Evolutionary conservation across 805 yeast genomes (phyloP).

Genomic region (Candida coquimbonensis): DNA sequence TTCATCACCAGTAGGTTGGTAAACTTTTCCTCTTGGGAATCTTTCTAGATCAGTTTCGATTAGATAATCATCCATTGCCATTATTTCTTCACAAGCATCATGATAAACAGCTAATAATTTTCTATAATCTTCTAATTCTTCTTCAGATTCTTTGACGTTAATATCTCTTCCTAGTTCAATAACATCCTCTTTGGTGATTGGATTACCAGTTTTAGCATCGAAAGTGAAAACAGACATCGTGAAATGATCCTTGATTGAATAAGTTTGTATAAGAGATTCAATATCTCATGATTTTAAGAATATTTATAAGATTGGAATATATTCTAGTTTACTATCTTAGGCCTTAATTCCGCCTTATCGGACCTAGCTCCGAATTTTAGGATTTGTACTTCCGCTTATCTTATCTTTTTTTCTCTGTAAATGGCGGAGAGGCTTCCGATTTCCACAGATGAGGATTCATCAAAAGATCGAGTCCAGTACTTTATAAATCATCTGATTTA

Average conservation of each 20-base stretch:
- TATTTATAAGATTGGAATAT: no score
- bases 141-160: background rate
- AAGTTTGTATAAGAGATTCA: no score
- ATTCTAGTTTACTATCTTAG: no score
- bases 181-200: background rate
- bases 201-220: constrained; percentile 1
- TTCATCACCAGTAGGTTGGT: constrained; percentile 1
- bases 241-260: no score
- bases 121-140: background rate
- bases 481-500: no score
- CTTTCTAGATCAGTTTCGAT: background rate
- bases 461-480: no score
- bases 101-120: constrained; percentile 1
- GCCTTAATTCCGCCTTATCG: background rate
- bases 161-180: background rate
- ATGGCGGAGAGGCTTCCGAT: no score
- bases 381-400: no score
- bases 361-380: background rate
- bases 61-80: constrained; percentile 3
- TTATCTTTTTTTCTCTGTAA: no score
- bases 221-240: constrained; percentile 1
- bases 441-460: no score
- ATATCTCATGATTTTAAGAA: no score
- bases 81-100: constrained; percentile 1
- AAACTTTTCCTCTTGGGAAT: constrained; percentile 1